These are phyloP conservation scores for Mycogone perniciosa DNA, from an alignment of 2,329 filamentous ascomycete species.

Conservation along the genomic window DNA sequence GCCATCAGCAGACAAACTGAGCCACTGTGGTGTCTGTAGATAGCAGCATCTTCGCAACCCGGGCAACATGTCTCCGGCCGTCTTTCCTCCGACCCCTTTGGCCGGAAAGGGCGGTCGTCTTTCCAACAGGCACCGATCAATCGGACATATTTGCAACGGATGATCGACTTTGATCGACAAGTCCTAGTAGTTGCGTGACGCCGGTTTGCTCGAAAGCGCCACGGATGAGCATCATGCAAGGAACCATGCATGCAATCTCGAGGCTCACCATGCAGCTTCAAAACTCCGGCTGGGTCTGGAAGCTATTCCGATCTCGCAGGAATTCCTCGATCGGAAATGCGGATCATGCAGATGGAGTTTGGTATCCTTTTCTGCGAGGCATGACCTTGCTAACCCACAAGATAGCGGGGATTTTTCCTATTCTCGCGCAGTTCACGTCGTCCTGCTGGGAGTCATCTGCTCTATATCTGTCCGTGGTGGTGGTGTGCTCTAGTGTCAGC, in stretches of 20 bases:
- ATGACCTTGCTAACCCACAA: slow-evolving; percentile 19
- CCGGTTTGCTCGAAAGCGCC: neutral
- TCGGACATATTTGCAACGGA: neutral
- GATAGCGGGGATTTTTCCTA: neutral
- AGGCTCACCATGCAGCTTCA: neutral
- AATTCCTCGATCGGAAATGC: slow-evolving; percentile 22
- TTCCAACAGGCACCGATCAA: too few species aligned
- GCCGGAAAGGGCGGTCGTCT: too few species aligned
- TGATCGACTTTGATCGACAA: neutral
- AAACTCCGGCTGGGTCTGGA: slow-evolving; percentile 18
- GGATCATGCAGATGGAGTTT: slow-evolving; percentile 23
- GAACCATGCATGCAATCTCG: slow-evolving; percentile 13
- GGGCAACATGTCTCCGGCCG: too few species aligned
- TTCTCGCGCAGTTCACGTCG: neutral
- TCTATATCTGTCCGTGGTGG: neutral
- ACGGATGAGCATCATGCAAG: slow-evolving; percentile 13
- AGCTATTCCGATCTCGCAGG: slow-evolving; percentile 24
- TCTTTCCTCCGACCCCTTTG: too few species aligned
- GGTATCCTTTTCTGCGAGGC: slow-evolving; percentile 13
- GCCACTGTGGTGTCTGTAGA: neutral
- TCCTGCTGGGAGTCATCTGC: neutral
- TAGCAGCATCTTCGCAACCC: neutral
- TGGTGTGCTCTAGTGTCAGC: slow-evolving; percentile 1
- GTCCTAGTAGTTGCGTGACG: neutral
- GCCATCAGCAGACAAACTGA: neutral